Evolutionary conservation across 768 basidiomycete species (phyloP).

Genomic region (Filobasidium wieringae): DNA sequence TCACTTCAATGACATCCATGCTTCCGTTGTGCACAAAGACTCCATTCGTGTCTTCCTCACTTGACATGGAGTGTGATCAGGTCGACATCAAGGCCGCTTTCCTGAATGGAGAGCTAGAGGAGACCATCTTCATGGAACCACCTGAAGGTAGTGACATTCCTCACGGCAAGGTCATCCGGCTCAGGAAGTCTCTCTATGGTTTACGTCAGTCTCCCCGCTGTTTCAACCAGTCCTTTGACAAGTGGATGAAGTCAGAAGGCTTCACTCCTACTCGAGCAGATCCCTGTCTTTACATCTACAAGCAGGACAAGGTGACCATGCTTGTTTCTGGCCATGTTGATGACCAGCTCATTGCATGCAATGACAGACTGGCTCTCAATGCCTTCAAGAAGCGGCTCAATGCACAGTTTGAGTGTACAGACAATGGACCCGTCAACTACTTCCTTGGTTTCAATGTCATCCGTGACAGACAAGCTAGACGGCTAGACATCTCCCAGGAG

Average conservation of each 20-base stretch:
- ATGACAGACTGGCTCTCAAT: not conserved
- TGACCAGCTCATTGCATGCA: conserved; percentile 16
- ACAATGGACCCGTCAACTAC: not conserved
- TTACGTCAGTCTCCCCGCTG: conserved; percentile 1
- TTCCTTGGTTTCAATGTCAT: conserved; percentile 7
- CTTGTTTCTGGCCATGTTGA: conserved; percentile 15
- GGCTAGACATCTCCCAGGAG: conserved; percentile 11
- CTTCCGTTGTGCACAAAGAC: conserved; percentile 27
- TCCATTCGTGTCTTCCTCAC: conserved; percentile 35
- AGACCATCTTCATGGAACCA: conserved; percentile 4
- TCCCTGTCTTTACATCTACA: conserved; percentile 8
- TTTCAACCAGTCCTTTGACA: not conserved
- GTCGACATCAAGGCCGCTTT: conserved; percentile 20
- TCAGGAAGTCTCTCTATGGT: not conserved
- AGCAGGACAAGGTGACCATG: not conserved
- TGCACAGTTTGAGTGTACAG: not conserved
- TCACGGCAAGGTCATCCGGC: not conserved
- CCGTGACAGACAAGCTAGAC: conserved; percentile 7
- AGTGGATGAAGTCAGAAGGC: not conserved
- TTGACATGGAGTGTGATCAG: conserved; percentile 40
- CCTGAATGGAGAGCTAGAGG: conserved; percentile 8
- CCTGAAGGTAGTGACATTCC: not conserved
- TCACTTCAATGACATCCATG: conserved; percentile 40
- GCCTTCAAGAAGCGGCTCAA: conserved; percentile 4
- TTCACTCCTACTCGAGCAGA: conserved; percentile 3